Percentiles rank a stretch among this genome's conserved stretches.
Evolutionary conservation across 176 grass and related monocot genomes (phyloP).

Genomic region (Oryza australiensis): DNA sequence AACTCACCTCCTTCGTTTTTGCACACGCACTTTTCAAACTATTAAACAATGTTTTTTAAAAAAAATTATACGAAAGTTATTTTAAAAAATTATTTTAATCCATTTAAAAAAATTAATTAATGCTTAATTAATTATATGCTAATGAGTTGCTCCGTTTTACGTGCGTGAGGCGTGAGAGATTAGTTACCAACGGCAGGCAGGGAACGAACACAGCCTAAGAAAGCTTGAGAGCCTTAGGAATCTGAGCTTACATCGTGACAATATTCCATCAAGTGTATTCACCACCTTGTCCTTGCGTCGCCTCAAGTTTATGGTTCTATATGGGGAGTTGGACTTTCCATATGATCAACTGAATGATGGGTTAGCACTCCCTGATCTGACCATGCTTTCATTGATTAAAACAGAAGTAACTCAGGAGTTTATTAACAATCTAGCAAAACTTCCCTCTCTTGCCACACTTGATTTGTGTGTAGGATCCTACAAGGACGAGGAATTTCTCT

Average conservation of each 20-base stretch:
- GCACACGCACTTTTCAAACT: no score
- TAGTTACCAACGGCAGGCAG: no score
- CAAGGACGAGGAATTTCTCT: background rate
- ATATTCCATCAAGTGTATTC: constrained; percentile 1
- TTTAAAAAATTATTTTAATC: no score
- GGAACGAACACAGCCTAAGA: no score
- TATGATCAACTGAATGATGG: no score
- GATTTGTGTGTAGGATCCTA: background rate
- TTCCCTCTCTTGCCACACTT: constrained; percentile 30
- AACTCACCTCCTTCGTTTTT: no score
- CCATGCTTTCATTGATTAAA: background rate
- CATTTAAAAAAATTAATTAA: no score
- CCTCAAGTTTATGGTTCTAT: constrained; percentile 2
- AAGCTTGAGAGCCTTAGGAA: constrained; percentile 22
- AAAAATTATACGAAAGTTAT: no score
- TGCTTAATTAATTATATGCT: no score
- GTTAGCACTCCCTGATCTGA: constrained; percentile 25
- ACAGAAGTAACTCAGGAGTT: constrained; percentile 27
- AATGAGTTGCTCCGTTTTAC: no score
- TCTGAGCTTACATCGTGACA: background rate
- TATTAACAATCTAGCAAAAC: background rate
- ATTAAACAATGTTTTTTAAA: no score
- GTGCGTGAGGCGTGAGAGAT: no score
- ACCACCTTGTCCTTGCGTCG: background rate
- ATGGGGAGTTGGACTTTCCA: background rate